These are phyloP conservation scores for Akanthomyces lecanii DNA, from an alignment of 2,329 filamentous ascomycete genomes.

Conservation along the genomic window DNA sequence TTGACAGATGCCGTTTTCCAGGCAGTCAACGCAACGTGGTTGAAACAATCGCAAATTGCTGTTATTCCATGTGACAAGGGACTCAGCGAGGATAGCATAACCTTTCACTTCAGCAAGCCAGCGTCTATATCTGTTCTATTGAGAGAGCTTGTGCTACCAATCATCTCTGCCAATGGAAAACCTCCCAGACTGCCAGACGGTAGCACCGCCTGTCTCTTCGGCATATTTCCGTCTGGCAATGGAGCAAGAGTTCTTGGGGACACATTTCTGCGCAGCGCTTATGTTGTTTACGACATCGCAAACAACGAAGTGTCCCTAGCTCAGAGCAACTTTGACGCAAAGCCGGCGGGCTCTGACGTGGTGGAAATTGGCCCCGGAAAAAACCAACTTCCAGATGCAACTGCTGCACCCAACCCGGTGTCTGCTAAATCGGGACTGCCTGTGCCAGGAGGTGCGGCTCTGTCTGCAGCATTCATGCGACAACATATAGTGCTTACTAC, in stretches of 20 bases:
- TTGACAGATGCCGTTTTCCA: slow-evolving; percentile 53
- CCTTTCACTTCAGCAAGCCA: slow-evolving; percentile 50
- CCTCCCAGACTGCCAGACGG: slow-evolving; percentile 51
- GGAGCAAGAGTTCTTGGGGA: slow-evolving; percentile 64
- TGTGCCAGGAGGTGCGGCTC: background rate
- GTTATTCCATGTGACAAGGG: slow-evolving; percentile 58
- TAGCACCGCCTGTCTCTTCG: slow-evolving; percentile 59
- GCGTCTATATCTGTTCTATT: slow-evolving; percentile 51
- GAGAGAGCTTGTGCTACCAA: slow-evolving; percentile 55
- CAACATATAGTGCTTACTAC: background rate
- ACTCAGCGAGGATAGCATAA: slow-evolving; percentile 36
- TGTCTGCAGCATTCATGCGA: background rate
- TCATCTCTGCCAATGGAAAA: slow-evolving; percentile 42
- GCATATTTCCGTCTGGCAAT: slow-evolving; percentile 55
- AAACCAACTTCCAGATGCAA: slow-evolving; percentile 51
- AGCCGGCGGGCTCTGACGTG: slow-evolving; percentile 40
- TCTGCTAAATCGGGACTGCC: slow-evolving; percentile 44
- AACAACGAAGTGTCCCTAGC: slow-evolving; percentile 70
- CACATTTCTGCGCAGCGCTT: slow-evolving; percentile 70
- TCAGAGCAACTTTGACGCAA: slow-evolving; percentile 59
- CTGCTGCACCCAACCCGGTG: slow-evolving; percentile 44
- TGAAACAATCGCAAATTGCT: slow-evolving; percentile 48
- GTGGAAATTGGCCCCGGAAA: slow-evolving; percentile 51
- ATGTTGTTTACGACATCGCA: slow-evolving; percentile 69
- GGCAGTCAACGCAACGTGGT: slow-evolving; percentile 56